These are phyloP conservation scores for Benincasa hispida DNA, from an alignment of 306 rosid genomes.

Conservation along the genomic window DNA sequence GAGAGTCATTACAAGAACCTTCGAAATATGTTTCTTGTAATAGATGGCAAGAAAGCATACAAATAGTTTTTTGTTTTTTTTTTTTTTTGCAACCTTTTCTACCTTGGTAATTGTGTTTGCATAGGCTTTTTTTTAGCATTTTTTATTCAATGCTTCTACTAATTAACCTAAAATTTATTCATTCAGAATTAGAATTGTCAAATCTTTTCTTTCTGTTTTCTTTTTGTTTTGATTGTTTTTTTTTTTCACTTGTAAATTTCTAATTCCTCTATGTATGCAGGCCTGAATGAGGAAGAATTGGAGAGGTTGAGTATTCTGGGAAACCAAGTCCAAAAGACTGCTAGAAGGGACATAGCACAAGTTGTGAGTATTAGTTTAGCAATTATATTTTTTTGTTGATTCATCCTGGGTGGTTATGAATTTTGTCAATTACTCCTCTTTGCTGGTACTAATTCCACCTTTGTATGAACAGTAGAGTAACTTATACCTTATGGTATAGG, in stretches of 20 bases:
- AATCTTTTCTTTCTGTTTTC: background rate
- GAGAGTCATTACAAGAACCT: background rate
- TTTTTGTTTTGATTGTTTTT: background rate
- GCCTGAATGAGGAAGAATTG: constrained; percentile 61
- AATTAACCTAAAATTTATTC: background rate
- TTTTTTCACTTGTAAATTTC: background rate
- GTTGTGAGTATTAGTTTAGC: constrained; percentile 49
- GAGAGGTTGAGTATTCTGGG: constrained; percentile 67
- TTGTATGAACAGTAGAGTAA: background rate
- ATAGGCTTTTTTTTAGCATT: background rate
- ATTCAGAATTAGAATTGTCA: background rate
- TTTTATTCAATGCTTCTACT: background rate
- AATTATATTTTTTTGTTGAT: background rate
- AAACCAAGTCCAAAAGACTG: constrained; percentile 66
- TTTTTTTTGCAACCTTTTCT: background rate
- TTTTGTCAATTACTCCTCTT: background rate
- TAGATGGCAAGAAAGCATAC: background rate
- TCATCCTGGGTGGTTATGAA: background rate
- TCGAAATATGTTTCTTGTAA: background rate
- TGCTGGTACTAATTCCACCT: background rate
- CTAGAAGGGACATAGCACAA: constrained; percentile 83
- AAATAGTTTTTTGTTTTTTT: background rate
- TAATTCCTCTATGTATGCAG: constrained; percentile 20
- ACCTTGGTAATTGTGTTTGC: background rate
- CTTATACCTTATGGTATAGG: background rate